phyloP scores from a whole-genome alignment of 805 yeast genomes.

The Nakazawaea molendinolei region DNA sequence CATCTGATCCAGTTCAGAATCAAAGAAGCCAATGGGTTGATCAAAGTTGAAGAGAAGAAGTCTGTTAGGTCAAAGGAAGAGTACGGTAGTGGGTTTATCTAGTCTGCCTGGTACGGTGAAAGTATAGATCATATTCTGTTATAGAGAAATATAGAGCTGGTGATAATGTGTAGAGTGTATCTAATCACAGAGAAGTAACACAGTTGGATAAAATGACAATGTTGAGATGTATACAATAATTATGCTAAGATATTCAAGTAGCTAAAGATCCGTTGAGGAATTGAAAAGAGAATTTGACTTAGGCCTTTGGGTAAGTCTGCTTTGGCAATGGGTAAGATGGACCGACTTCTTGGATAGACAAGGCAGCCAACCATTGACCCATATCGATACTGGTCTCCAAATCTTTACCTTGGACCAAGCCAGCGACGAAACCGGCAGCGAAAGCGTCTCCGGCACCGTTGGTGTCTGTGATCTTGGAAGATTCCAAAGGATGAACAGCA shows the following conservation, averaged over 20 bases:
- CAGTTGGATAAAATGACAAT: background rate
- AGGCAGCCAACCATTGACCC: conserved; percentile 96
- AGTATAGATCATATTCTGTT: too few species aligned
- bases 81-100: conserved; percentile 19
- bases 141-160: background rate
- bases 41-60: conserved; percentile 23
- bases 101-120: too few species aligned
- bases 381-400: conserved; percentile 57
- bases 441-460: conserved; percentile 99
- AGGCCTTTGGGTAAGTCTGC: conserved; percentile 34
- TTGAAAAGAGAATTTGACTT: background rate
- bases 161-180: background rate
- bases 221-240: background rate
- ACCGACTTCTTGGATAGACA: conserved; percentile 89
- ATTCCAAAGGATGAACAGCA: conserved; percentile 68
- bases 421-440: conserved; percentile 94
- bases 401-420: conserved; percentile 67
- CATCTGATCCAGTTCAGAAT: conserved; percentile 53
- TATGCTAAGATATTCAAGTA: background rate
- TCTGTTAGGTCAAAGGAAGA: background rate
- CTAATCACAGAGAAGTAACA: background rate
- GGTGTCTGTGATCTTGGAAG: conserved; percentile 74
- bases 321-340: conserved; percentile 88
- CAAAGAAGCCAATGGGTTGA: conserved; percentile 46
- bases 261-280: background rate